These are phyloP conservation scores for Pseudogymnoascus sp. DNA, from an alignment of 2,329 filamentous ascomycete species.

Conservation along the genomic window DNA sequence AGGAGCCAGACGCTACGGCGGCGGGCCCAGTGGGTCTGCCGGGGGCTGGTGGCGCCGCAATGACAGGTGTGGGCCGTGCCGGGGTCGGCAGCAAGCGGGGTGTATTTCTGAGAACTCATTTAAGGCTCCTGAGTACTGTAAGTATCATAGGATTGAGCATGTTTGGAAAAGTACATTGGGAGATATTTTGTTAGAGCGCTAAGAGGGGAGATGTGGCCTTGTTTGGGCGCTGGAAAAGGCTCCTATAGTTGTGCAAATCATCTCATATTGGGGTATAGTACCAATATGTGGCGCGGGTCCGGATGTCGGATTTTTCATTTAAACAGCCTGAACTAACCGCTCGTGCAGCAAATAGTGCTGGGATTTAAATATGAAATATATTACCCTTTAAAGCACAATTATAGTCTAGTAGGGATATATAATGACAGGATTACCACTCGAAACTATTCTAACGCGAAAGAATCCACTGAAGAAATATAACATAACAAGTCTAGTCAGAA, in stretches of 20 bases:
- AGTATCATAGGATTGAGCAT: background rate
- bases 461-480: background rate
- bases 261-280: background rate
- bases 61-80: background rate
- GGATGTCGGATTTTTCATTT: background rate
- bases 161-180: background rate
- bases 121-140: background rate
- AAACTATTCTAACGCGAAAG: background rate
- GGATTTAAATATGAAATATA: background rate
- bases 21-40: background rate
- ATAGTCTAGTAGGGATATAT: background rate
- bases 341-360: background rate
- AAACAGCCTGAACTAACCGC: background rate
- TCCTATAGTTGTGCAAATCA: background rate
- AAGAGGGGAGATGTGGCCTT: background rate
- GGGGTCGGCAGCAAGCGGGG: background rate
- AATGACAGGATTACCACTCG: background rate
- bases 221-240: background rate
- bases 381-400: background rate
- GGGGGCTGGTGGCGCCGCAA: background rate
- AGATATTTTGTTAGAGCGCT: background rate
- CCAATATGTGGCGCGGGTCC: background rate
- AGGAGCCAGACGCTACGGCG: background rate
- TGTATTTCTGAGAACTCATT: slow-evolving; percentile 1
- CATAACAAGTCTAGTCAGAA: background rate